Evolutionary conservation across 169 alveolate species (phyloP), one percentile per base, ranked within the genome.

Genomic region (Plasmodium berghei): DNA sequence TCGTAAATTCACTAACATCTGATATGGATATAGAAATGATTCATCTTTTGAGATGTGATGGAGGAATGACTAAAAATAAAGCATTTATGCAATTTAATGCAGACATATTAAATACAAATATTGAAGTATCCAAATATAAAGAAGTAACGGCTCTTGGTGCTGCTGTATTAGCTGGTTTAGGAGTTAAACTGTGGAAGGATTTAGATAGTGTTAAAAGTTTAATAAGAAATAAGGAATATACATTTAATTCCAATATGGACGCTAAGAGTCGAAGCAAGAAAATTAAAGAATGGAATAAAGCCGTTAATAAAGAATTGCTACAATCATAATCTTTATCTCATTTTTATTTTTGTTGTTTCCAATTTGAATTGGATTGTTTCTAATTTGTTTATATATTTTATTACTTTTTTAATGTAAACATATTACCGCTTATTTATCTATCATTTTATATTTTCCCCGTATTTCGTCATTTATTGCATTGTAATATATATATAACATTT

Each of bases 121-220:
- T 97, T 28, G 94, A 95, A 87, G 67, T 52, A 56, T 73, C 85
- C 0, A 49, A 24, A 20, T 40, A 66, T 18, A 18, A 63, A 22
- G 98, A 97, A 73, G 93, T 96, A 12, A 97, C 98, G 14, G 95
- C 96, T 16, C 73, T 93, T 24, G 98, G 98, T 14, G 98, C 98
- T 6, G 98, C 98, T 18, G 92, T 95, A 24, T 88, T 95, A 34
- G 98, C 98, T 28, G 98, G 98, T 4, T 16, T 97, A 5, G 95
- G 93, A 34, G 93, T 73, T 1, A 94, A 93, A 46, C 71, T 93
- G 45, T 96, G 97, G 97, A 59, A 88, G 9, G 48, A 75, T 73
- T 18, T 94, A 52, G 94, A 91, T 14, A 89, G 89, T 34, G 94
- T 93, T 6, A 85, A 91, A 64, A 69, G 89, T 26, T 49, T 93